Conservation (phyloP, 139 green algal species). For the Tetratostichococcus sp. region DNA sequence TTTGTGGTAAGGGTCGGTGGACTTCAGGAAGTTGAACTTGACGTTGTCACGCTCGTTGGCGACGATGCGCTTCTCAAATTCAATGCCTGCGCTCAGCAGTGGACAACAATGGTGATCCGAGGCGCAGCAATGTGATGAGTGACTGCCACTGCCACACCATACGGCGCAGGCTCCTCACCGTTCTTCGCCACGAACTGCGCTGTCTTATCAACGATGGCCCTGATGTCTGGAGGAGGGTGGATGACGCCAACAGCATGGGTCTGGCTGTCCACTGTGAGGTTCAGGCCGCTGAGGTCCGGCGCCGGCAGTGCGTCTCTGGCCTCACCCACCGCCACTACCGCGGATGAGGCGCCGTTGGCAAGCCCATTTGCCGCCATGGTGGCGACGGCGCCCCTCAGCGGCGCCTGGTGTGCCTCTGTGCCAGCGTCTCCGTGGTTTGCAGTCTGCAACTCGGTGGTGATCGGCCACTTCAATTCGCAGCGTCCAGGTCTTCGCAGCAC, state of each 20-base stretch:
- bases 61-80: slow-evolving; percentile 94
- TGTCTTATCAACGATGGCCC: slow-evolving; percentile 97
- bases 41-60: slow-evolving; percentile 87
- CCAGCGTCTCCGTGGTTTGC: no score
- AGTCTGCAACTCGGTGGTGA: no score
- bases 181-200: slow-evolving; percentile 95
- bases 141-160: no score
- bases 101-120: no score
- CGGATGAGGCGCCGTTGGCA: background rate
- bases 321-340: slow-evolving; percentile 65
- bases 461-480: no score
- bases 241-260: slow-evolving; percentile 92
- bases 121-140: no score
- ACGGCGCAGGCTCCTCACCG: no score
- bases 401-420: no score
- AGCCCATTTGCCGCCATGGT: background rate
- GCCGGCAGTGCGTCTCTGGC: slow-evolving; percentile 34
- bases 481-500: no score
- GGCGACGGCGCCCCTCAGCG: no score
- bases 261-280: slow-evolving; percentile 70
- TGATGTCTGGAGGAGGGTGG: slow-evolving; percentile 89
- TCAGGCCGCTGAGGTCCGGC: slow-evolving; percentile 15
- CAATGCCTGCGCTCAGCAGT: slow-evolving; percentile 46
- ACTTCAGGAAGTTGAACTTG: slow-evolving; percentile 96
- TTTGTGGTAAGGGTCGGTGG: slow-evolving; percentile 91